Evolutionary conservation across 371 early-diverging fungal genomes (phyloP).

Genomic region (Syncephalastrum contaminatum): DNA sequence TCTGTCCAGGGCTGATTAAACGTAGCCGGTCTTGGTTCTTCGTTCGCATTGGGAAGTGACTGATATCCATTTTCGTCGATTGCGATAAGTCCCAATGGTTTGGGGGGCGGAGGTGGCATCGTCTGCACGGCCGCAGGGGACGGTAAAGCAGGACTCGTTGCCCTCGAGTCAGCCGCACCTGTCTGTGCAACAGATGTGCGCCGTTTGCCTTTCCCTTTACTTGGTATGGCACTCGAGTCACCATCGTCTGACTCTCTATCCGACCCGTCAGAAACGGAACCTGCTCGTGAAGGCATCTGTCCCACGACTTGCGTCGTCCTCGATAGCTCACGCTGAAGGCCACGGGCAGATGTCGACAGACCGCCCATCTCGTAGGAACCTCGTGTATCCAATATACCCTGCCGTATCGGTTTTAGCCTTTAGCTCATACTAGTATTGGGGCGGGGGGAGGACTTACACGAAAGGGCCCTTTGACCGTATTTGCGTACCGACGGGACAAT

Average conservation of each 20-base stretch:
- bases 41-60: no score
- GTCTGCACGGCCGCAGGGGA: no score
- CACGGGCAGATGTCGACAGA: not conserved
- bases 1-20: slow-evolving; percentile 67
- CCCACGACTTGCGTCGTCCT: slow-evolving; percentile 34
- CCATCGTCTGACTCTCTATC: slow-evolving; percentile 42
- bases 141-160: slow-evolving; percentile 1
- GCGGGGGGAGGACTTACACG: slow-evolving; percentile 6
- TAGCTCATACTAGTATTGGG: not conserved
- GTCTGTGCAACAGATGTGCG: slow-evolving; percentile 34
- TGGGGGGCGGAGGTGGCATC: not conserved
- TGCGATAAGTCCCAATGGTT: no score
- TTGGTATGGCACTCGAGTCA: not conserved
- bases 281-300: slow-evolving; percentile 39
- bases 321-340: slow-evolving; percentile 27
- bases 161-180: slow-evolving; percentile 7
- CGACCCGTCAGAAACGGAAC: slow-evolving; percentile 40
- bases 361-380: no score
- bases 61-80: no score
- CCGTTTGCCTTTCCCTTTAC: slow-evolving; percentile 39
- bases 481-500: no score
- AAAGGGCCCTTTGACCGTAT: not conserved
- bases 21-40: slow-evolving; percentile 26
- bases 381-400: slow-evolving; percentile 9
- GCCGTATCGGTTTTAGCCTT: not conserved